A percentile compares a stretch with the other conserved stretches of the same genome.
Conservation (phyloP, 2,329 filamentous ascomycete species). For the Zymoseptoria crescenta region DNA sequence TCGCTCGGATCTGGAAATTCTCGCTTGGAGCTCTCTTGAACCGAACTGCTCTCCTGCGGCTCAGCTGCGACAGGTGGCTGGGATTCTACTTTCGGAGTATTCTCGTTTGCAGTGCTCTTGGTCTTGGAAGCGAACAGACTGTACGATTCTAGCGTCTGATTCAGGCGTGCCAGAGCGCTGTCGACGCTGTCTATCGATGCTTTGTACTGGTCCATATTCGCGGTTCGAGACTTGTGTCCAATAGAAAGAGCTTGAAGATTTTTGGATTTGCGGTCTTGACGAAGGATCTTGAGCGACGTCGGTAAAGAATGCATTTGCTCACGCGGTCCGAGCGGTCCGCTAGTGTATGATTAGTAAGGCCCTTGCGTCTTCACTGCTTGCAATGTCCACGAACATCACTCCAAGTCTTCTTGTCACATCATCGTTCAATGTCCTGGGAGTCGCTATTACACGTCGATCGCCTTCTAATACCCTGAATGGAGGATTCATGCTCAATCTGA, state of each 20-base stretch:
- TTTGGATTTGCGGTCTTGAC: slow-evolving; percentile 1
- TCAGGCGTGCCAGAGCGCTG: slow-evolving; percentile 24
- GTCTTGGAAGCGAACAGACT: slow-evolving; percentile 13
- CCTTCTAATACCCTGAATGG: not conserved
- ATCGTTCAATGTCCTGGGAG: not conserved
- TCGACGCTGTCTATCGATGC: slow-evolving; percentile 25
- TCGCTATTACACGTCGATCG: not conserved
- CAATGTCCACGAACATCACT: not conserved
- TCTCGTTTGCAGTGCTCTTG: not conserved
- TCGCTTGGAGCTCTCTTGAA: not conserved
- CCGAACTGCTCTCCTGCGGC: not conserved
- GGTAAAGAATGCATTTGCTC: not conserved
- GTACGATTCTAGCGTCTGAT: slow-evolving; percentile 26
- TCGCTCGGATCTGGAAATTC: not conserved
- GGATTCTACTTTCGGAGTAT: not conserved
- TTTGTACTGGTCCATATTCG: slow-evolving; percentile 24
- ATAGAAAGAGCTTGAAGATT: slow-evolving; percentile 1
- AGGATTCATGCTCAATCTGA: not conserved
- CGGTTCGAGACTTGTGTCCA: not conserved
- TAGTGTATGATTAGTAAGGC: not conserved
- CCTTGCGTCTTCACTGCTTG: too few species aligned
- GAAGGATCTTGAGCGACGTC: not conserved
- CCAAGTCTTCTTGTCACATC: too few species aligned
- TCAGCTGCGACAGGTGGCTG: not conserved
- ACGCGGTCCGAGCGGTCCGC: not conserved